These are phyloP conservation scores for Dioszegia crocea DNA, from an alignment of 768 basidiomycete species.

Conservation along the genomic window DNA sequence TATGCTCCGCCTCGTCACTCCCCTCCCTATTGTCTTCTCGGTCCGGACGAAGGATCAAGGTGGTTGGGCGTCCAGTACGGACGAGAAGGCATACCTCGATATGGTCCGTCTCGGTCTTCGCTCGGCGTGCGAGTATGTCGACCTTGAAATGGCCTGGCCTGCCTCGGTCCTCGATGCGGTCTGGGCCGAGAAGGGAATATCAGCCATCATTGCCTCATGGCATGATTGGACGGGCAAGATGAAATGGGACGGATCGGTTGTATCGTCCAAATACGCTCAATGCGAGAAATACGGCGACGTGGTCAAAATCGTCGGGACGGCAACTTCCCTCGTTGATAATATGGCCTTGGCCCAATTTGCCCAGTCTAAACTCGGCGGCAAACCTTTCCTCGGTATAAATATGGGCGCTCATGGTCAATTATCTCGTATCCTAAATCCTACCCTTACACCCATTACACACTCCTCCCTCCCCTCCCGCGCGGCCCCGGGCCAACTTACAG, in stretches of 20 bases:
- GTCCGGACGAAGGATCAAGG: constrained; percentile 84
- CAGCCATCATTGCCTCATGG: constrained; percentile 85
- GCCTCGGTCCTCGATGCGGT: constrained; percentile 62
- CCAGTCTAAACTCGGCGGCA: constrained; percentile 55
- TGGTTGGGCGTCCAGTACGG: constrained; percentile 79
- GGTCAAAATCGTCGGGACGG: constrained; percentile 87
- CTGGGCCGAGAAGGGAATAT: constrained; percentile 61
- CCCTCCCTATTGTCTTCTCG: constrained; percentile 86
- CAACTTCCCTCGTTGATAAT: constrained; percentile 70
- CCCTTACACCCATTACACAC: constrained; percentile 87
- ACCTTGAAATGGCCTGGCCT: constrained; percentile 78
- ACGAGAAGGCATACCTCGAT: constrained; percentile 65
- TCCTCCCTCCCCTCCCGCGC: constrained; percentile 76
- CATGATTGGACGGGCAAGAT: constrained; percentile 87
- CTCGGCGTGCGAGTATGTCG: constrained; percentile 85
- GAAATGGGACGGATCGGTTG: constrained; percentile 68
- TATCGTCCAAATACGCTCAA: constrained; percentile 65
- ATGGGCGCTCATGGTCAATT: constrained; percentile 83
- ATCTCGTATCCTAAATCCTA: constrained; percentile 78
- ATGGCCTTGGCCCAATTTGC: constrained; percentile 72
- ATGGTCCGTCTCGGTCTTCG: constrained; percentile 74
- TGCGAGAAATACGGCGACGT: constrained; percentile 75
- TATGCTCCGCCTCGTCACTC: constrained; percentile 67
- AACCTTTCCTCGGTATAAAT: constrained; percentile 90
- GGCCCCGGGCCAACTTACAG: constrained; percentile 89